Evolutionary conservation across 176 grass and related monocot species (phyloP), one percentile per base, ranked within the genome.

Genomic region (Musa beccarii): DNA sequence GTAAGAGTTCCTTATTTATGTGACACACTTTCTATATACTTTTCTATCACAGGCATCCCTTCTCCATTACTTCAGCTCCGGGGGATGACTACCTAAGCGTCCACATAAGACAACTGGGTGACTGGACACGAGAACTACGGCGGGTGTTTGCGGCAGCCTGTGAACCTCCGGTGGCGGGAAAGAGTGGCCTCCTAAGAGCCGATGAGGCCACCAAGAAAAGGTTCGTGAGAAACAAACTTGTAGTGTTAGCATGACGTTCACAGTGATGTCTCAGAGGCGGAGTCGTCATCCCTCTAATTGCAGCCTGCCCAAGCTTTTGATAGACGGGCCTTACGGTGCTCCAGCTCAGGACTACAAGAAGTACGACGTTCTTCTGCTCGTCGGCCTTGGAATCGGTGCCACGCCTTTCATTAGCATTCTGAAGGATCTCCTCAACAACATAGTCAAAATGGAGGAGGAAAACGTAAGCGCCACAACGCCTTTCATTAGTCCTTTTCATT

Each of bases 361-460:
- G 81, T 99, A 99, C 54, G 96, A 99, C 82, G 91, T 99, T 52
- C 87, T 95, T 76, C 77, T 99, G 29, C 96, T 99, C 51, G 96
- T 95, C 80, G 96, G 96, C 84, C 85, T 99, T 76, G 96, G 96
- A 66, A 99, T 99, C 66, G 96, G 96, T 72, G 96, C 96, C 55
- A 95, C 96, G 62, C 96, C 91, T 71, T 99, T 99, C 83, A 99
- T 99, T 78, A 99, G 96, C 85, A 99, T 99, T 82, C 63, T 99
- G 80, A 99, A 99, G 82, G 96, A 99, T 94, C 89, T 99, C 11
- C 88, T 99, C 10, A 99, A 88, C 77, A 99, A 88, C 71, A 95
- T 99, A 11, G 83, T 95, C 62, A 92, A 89, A 80, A 83, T 88
- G 79, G 96, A 99, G 83, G 91, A 99, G 84, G 86, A 99, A 66